A percentile compares a stretch with the other conserved stretches of the same genome.
These are phyloP conservation scores for Prunus padus DNA, from an alignment of 306 rosid species.

Conservation along the genomic window DNA sequence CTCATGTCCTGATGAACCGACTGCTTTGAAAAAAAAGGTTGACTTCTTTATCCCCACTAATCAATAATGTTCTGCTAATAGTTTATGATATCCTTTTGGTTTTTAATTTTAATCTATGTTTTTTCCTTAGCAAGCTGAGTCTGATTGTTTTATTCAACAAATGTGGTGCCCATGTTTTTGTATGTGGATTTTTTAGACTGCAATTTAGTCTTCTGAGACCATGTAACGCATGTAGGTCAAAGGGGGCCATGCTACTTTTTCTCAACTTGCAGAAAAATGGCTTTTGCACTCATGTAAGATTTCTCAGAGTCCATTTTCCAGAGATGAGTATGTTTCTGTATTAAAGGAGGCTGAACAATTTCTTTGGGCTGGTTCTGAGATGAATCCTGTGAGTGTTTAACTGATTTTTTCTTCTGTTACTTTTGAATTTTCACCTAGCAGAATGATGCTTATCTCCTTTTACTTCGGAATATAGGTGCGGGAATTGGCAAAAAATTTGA, in stretches of 20 bases:
- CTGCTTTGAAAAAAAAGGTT: constrained; percentile 76
- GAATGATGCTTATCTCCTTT: constrained; percentile 12
- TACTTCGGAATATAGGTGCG: constrained; percentile 62
- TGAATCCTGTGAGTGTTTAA: constrained; percentile 73
- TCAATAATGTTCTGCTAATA: background rate
- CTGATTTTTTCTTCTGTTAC: constrained; percentile 16
- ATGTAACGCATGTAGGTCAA: constrained; percentile 61
- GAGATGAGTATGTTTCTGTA: constrained; percentile 53
- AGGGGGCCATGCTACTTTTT: constrained; percentile 52
- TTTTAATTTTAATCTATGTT: background rate
- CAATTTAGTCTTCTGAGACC: constrained; percentile 31
- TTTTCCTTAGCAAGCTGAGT: background rate
- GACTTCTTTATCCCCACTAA: background rate
- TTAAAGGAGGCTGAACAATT: constrained; percentile 87
- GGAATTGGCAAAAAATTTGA: constrained; percentile 58
- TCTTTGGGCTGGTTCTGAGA: constrained; percentile 97
- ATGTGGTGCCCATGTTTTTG: background rate
- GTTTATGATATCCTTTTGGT: background rate
- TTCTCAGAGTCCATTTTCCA: constrained; percentile 53
- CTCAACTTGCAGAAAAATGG: constrained; percentile 77
- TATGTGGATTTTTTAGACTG: background rate
- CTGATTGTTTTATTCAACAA: background rate
- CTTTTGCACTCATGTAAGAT: constrained; percentile 52
- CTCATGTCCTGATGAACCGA: constrained; percentile 41
- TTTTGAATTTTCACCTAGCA: constrained; percentile 18